These are phyloP conservation scores for Tympanopsis confertula DNA, from an alignment of 2,329 filamentous ascomycete species.

Conservation along the genomic window DNA sequence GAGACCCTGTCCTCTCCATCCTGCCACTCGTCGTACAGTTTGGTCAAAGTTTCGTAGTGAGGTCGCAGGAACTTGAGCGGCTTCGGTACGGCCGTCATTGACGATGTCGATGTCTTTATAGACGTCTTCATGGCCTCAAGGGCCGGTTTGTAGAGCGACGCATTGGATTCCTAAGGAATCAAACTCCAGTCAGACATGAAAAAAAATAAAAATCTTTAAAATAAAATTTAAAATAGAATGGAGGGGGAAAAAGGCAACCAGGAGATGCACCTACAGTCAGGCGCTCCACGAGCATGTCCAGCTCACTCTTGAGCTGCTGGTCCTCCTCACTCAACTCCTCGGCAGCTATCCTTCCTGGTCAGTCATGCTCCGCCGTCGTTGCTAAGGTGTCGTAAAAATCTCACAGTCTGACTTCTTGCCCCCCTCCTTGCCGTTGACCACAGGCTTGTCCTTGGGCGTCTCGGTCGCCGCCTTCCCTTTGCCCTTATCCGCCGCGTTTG, in stretches of 20 bases:
- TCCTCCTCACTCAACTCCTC: conserved; percentile 97
- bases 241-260: not conserved
- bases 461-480: conserved; percentile 82
- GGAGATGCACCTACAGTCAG: conserved; percentile 55
- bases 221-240: not conserved
- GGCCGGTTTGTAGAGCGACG: conserved; percentile 78
- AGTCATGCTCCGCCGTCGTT: conserved; percentile 11
- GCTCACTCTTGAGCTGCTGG: conserved; percentile 92
- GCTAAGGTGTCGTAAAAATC: conserved; percentile 12
- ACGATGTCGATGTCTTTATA: conserved; percentile 98
- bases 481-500: conserved; percentile 79
- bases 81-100: conserved; percentile 98
- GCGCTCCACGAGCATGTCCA: conserved; percentile 95
- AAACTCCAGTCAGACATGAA: conserved; percentile 5
- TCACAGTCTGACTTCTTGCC: conserved; percentile 45
- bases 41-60: conserved; percentile 82
- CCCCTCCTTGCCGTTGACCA: conserved; percentile 66
- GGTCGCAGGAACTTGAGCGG: conserved; percentile 95
- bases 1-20: conserved; percentile 75
- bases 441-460: conserved; percentile 54
- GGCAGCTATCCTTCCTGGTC: conserved; percentile 26
- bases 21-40: conserved; percentile 82
- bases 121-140: conserved; percentile 94
- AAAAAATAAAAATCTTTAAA: not conserved
- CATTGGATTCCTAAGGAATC: conserved; percentile 62